A percentile compares a stretch with the other conserved stretches of the same genome.
These are phyloP conservation scores for Cucurbita argyrosperma DNA, from an alignment of 306 rosid species.

Conservation along the genomic window DNA sequence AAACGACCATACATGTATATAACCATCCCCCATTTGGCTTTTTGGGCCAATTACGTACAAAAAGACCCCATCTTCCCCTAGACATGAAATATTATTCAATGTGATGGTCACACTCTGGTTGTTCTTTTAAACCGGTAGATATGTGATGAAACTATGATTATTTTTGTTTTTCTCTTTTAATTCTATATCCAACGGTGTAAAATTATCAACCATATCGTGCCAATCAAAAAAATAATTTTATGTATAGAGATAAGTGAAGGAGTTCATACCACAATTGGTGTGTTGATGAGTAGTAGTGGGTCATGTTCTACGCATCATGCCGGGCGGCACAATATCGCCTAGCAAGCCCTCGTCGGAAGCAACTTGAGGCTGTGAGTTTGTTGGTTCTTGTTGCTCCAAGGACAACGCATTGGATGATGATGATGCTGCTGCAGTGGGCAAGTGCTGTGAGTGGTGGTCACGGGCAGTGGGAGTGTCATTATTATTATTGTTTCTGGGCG, in stretches of 20 bases:
- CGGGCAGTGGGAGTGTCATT: not conserved
- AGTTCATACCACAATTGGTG: not conserved
- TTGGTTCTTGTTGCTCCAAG: not conserved
- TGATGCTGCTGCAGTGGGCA: constrained; percentile 1
- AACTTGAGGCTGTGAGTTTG: constrained; percentile 1
- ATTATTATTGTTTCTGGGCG: constrained; percentile 5
- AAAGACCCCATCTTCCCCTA: not conserved
- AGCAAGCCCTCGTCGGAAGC: constrained; percentile 62
- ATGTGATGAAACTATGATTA: no score
- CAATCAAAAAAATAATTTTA: not conserved
- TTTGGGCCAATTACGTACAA: not conserved
- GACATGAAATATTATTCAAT: not conserved
- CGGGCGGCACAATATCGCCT: constrained; percentile 74
- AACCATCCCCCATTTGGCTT: not conserved
- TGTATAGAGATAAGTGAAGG: not conserved
- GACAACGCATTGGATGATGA: constrained; percentile 1
- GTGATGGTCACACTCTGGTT: not conserved
- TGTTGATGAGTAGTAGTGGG: no score
- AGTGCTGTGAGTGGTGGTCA: constrained; percentile 2
- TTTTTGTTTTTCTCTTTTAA: no score
- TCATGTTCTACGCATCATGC: constrained; percentile 39
- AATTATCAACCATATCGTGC: no score
- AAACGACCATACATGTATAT: not conserved
- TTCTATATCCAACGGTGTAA: no score
- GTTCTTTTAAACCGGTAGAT: no score